Percentiles rank a stretch among this genome's conserved stretches.
These are phyloP conservation scores for Isabelozyma pseudorhagii DNA, from an alignment of 805 yeast genomes.

Conservation along the genomic window DNA sequence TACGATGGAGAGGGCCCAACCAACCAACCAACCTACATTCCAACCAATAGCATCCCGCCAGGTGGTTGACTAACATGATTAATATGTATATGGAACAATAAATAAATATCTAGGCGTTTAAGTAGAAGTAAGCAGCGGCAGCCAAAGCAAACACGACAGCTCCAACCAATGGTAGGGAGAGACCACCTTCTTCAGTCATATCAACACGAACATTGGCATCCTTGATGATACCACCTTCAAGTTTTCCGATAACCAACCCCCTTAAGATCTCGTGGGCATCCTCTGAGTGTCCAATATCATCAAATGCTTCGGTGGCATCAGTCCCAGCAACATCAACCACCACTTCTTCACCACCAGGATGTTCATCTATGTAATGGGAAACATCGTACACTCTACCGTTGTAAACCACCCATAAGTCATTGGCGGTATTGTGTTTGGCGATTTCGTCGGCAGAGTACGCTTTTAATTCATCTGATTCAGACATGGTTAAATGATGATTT, in stretches of 20 bases:
- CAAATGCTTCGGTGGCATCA: slow-evolving; percentile 45
- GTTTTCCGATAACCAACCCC: slow-evolving; percentile 69
- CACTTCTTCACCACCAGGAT: slow-evolving; percentile 49
- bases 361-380: slow-evolving; percentile 41
- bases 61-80: not conserved
- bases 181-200: slow-evolving; percentile 10
- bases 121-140: slow-evolving; percentile 41
- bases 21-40: no score
- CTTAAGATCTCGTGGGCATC: slow-evolving; percentile 81
- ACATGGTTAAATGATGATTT: not conserved
- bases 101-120: slow-evolving; percentile 11
- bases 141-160: slow-evolving; percentile 38
- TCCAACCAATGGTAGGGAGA: slow-evolving; percentile 27
- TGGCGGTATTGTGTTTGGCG: slow-evolving; percentile 34
- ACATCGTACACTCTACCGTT: slow-evolving; percentile 44
- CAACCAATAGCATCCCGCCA: no score
- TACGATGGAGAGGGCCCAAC: not conserved
- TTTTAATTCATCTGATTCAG: slow-evolving; percentile 23
- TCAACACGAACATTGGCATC: slow-evolving; percentile 18
- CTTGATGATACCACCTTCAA: slow-evolving; percentile 58
- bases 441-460: slow-evolving; percentile 55
- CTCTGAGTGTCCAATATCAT: slow-evolving; percentile 95
- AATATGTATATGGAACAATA: not conserved
- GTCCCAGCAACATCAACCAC: slow-evolving; percentile 41
- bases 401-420: slow-evolving; percentile 44